phyloP scores from a whole-genome alignment of 2,329 filamentous ascomycete species.

The Mycogone perniciosa region DNA sequence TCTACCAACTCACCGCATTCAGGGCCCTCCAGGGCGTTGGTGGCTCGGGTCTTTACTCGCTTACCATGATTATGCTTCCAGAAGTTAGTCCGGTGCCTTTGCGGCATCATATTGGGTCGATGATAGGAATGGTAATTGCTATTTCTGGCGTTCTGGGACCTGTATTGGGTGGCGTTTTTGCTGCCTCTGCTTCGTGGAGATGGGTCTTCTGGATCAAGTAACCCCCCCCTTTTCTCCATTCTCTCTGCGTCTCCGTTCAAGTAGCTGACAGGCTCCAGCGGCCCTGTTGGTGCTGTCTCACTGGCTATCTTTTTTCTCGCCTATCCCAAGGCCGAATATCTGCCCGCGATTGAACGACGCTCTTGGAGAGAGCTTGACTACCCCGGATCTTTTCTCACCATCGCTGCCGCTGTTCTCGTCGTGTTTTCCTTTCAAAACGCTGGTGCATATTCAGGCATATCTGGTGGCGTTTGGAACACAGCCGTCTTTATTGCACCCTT shows the following conservation, averaged over 20 bases:
- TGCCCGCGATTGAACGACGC: background rate
- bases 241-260: too few species aligned
- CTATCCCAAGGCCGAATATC: background rate
- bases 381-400: background rate
- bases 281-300: too few species aligned
- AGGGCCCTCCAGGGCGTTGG: conserved; percentile 18
- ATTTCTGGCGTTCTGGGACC: conserved; percentile 18
- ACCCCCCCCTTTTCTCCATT: too few species aligned
- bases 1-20: conserved; percentile 19
- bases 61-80: conserved; percentile 18
- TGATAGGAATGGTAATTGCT: conserved; percentile 17
- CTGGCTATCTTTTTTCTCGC: too few species aligned
- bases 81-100: conserved; percentile 16
- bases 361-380: background rate
- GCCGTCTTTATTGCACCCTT: conserved; percentile 12
- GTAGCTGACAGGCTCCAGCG: too few species aligned
- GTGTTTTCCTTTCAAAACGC: background rate
- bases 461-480: conserved; percentile 16
- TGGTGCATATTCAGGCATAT: background rate
- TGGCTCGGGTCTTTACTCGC: conserved; percentile 18
- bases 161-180: conserved; percentile 16
- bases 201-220: conserved; percentile 37
- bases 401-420: background rate
- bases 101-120: conserved; percentile 11
- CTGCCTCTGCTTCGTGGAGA: conserved; percentile 30